Evolutionary conservation across 768 basidiomycete species (phyloP).

Genomic region (Strobilomyces dryophilus): DNA sequence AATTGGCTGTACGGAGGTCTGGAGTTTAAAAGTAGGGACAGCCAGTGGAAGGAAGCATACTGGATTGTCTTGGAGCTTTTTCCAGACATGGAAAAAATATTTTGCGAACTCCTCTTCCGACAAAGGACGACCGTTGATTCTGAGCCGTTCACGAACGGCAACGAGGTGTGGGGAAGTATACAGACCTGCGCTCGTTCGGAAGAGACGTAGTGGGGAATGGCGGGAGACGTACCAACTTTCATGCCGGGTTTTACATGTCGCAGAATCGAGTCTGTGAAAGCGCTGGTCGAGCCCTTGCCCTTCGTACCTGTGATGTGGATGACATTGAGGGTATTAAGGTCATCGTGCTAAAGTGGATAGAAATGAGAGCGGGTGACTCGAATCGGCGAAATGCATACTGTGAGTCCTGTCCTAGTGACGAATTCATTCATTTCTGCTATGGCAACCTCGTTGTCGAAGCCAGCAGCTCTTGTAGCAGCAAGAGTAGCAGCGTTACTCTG

Average conservation of each 20-base stretch:
- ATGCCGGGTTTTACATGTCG: constrained; percentile 68
- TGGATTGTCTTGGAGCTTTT: constrained; percentile 63
- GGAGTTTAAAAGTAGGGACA: background rate
- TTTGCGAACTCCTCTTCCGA: constrained; percentile 84
- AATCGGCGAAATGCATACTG: constrained; percentile 42
- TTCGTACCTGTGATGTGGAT: constrained; percentile 98
- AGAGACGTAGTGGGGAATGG: background rate
- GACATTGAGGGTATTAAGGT: constrained; percentile 86
- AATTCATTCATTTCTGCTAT: constrained; percentile 92
- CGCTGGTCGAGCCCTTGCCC: constrained; percentile 96
- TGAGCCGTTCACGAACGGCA: constrained; percentile 92
- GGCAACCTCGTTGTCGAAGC: constrained; percentile 50
- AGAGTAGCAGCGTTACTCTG: constrained; percentile 94
- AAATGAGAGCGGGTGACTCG: constrained; percentile 10
- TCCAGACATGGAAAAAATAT: constrained; percentile 97
- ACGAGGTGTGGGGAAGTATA: constrained; percentile 97
- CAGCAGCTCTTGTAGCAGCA: constrained; percentile 75
- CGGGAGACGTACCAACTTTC: constrained; percentile 65
- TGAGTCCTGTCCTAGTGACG: constrained; percentile 79
- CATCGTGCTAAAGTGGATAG: constrained; percentile 51
- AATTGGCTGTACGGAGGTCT: constrained; percentile 38
- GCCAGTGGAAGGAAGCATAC: constrained; percentile 36
- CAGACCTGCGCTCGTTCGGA: constrained; percentile 51
- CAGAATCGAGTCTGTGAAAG: constrained; percentile 85
- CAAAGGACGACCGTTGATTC: constrained; percentile 86